phyloP scores from a whole-genome alignment of 495 filamentous ascomycete genomes.

The Trichoderma parareesei region DNA sequence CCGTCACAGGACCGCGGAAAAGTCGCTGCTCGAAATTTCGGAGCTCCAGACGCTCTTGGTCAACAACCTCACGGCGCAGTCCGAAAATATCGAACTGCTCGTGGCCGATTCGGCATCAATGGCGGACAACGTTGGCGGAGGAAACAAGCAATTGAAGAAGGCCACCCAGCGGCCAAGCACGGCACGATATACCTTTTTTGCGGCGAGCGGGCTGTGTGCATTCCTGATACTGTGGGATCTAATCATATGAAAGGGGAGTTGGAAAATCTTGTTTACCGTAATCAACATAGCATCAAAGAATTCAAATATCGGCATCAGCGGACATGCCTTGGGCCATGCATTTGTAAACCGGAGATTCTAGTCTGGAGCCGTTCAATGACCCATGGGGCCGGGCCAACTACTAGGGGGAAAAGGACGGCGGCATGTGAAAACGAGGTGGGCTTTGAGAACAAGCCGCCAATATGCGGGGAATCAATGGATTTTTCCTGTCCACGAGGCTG shows the following conservation, averaged over 20 bases:
- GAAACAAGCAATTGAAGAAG: constrained; percentile 85
- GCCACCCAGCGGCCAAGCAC: constrained; percentile 74
- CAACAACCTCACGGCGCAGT: constrained; percentile 73
- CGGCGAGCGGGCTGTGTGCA: constrained; percentile 69
- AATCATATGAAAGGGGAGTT: constrained; percentile 49
- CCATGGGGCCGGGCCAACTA: background rate
- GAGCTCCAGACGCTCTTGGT: constrained; percentile 86
- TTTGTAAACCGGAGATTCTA: too few species aligned
- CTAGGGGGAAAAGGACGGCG: background rate
- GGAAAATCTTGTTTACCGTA: background rate
- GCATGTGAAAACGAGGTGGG: background rate
- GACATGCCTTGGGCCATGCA: background rate
- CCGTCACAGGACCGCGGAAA: constrained; percentile 69
- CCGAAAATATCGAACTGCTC: constrained; percentile 77
- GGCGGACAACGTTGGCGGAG: constrained; percentile 74
- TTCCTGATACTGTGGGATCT: constrained; percentile 91
- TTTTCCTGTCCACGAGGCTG: background rate
- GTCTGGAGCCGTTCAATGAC: background rate
- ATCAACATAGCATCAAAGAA: background rate
- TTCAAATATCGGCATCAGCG: background rate
- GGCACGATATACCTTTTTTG: constrained; percentile 83
- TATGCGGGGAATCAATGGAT: background rate
- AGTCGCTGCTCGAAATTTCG: constrained; percentile 84
- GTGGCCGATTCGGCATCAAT: constrained; percentile 78
- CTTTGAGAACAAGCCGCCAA: background rate